Conservation (phyloP, 2,329 filamentous ascomycete genomes). For the Hymenoscyphus repandus region DNA sequence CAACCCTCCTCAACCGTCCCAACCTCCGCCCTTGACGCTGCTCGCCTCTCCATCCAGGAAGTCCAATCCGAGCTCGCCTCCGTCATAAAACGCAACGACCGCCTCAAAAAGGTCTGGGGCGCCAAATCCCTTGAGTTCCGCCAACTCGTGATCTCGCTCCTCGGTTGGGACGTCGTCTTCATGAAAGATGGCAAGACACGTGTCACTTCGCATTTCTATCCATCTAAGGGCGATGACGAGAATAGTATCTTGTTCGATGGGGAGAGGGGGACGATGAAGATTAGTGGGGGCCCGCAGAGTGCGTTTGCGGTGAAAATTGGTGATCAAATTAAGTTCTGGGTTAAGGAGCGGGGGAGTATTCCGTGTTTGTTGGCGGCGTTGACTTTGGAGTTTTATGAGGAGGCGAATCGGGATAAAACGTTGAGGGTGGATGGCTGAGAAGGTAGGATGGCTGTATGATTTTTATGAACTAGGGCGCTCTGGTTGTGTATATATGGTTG, state of each 20-base stretch:
- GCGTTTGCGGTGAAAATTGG: conserved; percentile 80
- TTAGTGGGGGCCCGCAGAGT: conserved; percentile 82
- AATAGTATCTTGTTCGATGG: conserved; percentile 82
- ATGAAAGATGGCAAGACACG: conserved; percentile 96
- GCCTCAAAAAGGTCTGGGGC: conserved; percentile 88
- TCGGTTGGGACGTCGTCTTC: conserved; percentile 94
- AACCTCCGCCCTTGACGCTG: conserved; percentile 66
- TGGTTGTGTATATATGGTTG: too few species aligned
- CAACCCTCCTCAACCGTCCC: conserved; percentile 52
- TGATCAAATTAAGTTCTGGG: conserved; percentile 91
- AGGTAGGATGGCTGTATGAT: too few species aligned
- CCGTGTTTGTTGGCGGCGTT: conserved; percentile 87
- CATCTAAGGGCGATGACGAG: conserved; percentile 58
- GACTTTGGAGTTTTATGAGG: conserved; percentile 90
- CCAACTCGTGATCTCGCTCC: conserved; percentile 83
- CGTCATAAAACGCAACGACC: conserved; percentile 75
- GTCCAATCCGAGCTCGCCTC: conserved; percentile 64
- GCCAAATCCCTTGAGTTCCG: conserved; percentile 92
- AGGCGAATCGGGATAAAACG: conserved; percentile 34
- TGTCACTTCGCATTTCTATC: conserved; percentile 80
- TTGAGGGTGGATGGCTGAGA: conserved; percentile 17
- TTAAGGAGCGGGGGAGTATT: conserved; percentile 87
- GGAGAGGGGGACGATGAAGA: conserved; percentile 96
- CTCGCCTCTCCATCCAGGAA: conserved; percentile 69
- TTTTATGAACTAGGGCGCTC: too few species aligned